phyloP scores from a whole-genome alignment of 2,329 filamentous ascomycete genomes.

The Alternaria viburni region DNA sequence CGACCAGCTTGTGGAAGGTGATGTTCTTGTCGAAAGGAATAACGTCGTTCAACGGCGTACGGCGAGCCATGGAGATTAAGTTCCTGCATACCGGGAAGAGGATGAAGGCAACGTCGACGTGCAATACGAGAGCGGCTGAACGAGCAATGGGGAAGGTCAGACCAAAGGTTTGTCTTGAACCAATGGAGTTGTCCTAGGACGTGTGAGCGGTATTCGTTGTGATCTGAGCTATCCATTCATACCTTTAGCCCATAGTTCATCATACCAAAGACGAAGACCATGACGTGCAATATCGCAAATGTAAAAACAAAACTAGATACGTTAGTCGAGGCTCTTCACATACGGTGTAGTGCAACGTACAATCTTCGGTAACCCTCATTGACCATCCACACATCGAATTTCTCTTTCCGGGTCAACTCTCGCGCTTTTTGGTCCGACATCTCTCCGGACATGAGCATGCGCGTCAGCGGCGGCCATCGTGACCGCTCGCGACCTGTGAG shows the following conservation, averaged over 20 bases:
- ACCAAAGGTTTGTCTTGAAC: slow-evolving; percentile 72
- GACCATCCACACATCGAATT: slow-evolving; percentile 86
- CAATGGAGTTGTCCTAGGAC: slow-evolving; percentile 66
- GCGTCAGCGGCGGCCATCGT: slow-evolving; percentile 81
- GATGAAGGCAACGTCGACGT: slow-evolving; percentile 81
- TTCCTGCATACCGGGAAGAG: slow-evolving; percentile 84
- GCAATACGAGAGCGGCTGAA: slow-evolving; percentile 76
- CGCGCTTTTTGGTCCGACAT: slow-evolving; percentile 77
- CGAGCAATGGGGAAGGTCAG: slow-evolving; percentile 78
- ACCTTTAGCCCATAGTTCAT: slow-evolving; percentile 78
- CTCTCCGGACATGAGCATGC: slow-evolving; percentile 82
- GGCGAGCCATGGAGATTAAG: slow-evolving; percentile 78
- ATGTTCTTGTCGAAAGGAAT: slow-evolving; percentile 91
- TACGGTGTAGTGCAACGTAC: slow-evolving; percentile 57
- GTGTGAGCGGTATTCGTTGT: slow-evolving; percentile 10
- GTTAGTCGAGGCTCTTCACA: slow-evolving; percentile 31
- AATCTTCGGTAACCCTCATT: slow-evolving; percentile 84
- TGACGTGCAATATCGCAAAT: slow-evolving; percentile 74
- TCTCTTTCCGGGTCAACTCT: slow-evolving; percentile 71
- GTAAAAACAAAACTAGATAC: slow-evolving; percentile 72
- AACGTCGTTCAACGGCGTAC: slow-evolving; percentile 83
- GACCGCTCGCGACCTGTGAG: slow-evolving; percentile 66
- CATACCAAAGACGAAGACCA: slow-evolving; percentile 81
- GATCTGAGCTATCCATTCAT: slow-evolving; percentile 1
- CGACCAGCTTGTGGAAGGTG: slow-evolving; percentile 83